Evolutionary conservation across 352 stramenopile species (phyloP).

Genomic region (Pythium pectinolyticum): DNA sequence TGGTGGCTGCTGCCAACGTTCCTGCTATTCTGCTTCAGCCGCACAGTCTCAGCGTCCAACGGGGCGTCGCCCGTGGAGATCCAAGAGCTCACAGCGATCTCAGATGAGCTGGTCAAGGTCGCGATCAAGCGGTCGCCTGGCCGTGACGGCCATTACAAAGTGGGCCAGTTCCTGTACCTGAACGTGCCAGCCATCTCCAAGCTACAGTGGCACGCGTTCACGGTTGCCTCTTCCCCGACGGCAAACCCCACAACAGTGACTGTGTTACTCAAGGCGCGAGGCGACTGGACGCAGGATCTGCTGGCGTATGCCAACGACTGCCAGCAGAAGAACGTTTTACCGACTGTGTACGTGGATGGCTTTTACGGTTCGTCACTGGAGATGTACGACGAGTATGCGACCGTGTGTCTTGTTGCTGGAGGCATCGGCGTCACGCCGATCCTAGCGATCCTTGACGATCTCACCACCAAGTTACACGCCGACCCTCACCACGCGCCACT

Average conservation of each 20-base stretch:
- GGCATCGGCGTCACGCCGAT: conserved; percentile 49
- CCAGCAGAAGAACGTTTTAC: conserved; percentile 23
- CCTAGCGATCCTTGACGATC: conserved; percentile 42
- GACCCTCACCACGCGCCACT: conserved; percentile 1
- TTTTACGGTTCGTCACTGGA: conserved; percentile 44
- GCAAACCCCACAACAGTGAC: conserved; percentile 30
- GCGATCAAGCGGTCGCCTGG: conserved; percentile 28
- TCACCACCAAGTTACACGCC: conserved; percentile 30
- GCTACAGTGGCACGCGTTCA: conserved; percentile 58
- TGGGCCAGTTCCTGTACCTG: conserved; percentile 53
- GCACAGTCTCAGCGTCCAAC: conserved; percentile 32
- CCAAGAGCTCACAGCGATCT: conserved; percentile 23
- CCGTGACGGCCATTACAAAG: conserved; percentile 25
- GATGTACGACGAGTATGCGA: conserved; percentile 40
- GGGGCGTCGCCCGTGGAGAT: conserved; percentile 33
- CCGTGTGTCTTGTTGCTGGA: conserved; percentile 35
- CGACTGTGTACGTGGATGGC: conserved; percentile 44
- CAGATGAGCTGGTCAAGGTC: conserved; percentile 37
- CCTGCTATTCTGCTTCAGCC: conserved; percentile 41
- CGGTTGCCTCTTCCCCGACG: conserved; percentile 42
- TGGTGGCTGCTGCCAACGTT: conserved; percentile 42
- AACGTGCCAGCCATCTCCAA: conserved; percentile 51
- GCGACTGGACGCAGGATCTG: conserved; percentile 38
- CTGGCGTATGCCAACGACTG: conserved; percentile 40
- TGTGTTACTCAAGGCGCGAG: conserved; percentile 43